Evolutionary conservation across 768 basidiomycete genomes (phyloP).

Genomic region (Panaeolus cyanescens): DNA sequence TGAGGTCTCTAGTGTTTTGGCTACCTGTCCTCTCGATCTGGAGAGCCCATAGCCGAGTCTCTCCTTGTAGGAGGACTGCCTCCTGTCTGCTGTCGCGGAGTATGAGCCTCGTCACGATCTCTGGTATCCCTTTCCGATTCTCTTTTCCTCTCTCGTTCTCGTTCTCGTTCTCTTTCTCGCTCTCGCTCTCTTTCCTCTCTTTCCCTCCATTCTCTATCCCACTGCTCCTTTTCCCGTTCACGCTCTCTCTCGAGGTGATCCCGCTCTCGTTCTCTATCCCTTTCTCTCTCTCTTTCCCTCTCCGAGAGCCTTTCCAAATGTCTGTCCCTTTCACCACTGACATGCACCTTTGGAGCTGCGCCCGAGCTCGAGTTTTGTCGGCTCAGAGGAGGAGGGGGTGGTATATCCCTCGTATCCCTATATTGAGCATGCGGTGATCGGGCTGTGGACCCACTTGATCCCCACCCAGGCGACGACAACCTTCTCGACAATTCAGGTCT

Average conservation of each 20-base stretch:
- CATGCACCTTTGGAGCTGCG: not conserved
- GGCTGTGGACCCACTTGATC: constrained; percentile 9
- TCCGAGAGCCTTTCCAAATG: not conserved
- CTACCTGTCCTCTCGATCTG: constrained; percentile 24
- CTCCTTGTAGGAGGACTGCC: constrained; percentile 29
- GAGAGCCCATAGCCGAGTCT: constrained; percentile 38
- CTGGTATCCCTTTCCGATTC: constrained; percentile 1
- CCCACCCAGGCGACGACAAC: constrained; percentile 44
- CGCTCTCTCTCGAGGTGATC: constrained; percentile 14
- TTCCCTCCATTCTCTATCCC: constrained; percentile 6
- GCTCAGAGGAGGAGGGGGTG: constrained; percentile 5
- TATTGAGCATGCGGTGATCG: not conserved
- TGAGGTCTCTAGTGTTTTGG: not conserved
- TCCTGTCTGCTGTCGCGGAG: not conserved
- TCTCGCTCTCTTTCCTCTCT: constrained; percentile 12
- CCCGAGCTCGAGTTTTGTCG: constrained; percentile 9
- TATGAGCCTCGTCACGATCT: constrained; percentile 16
- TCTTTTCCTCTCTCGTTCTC: constrained; percentile 8
- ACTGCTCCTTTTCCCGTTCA: constrained; percentile 19
- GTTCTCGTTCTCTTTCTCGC: constrained; percentile 8
- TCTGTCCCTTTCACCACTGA: constrained; percentile 13
- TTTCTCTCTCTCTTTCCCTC: constrained; percentile 18
- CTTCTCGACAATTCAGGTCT: constrained; percentile 30
- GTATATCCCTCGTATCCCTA: not conserved
- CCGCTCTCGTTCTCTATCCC: constrained; percentile 6